Base-by-base conservation (phyloP, 805 yeast species). In the Metschnikowia noctiluminum region DNA sequence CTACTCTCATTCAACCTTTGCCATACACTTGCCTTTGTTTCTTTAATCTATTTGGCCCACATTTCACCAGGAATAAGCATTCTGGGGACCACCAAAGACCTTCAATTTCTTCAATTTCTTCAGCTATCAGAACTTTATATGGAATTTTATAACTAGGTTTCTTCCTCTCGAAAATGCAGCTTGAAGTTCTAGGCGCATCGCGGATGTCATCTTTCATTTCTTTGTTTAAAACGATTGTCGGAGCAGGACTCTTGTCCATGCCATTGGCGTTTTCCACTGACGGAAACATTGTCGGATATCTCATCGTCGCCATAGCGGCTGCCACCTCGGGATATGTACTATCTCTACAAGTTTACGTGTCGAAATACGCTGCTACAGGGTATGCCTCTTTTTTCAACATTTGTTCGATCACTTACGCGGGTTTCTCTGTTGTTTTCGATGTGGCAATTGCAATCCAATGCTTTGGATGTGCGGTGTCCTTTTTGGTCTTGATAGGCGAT, bases 191-290 rank as follows among this genome's bases (percentile, higher is more conserved):
- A 12, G 68, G 67, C 10, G 87, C 88, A 2, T 73, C 85, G 2
- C 65, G 73, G 13, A 46, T 58, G 0, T 84, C 91, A 1, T 84
- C 92, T 1, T 69, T 80, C 15, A 70, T 86, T 38, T 85, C 84
- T 61, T 69, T 88, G 34, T 74, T 83, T 48, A 87, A 87, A 65
- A 87, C 94, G 14, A 85, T 87, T 42, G 77, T 87, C 7, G 95
- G 95, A 6, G 89, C 94, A 0, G 95, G 95, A 0, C 71, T 87
- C 37, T 70, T 87, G 35, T 88, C 91, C 14, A 79, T 87, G 68
- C 91, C 94, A 0, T 81, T 74, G 52, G 87, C 89, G 0, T 81
- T 85, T 65, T 73, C 77, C 49, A 78, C 86, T 9, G 89, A 86
- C 60, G 89, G 91, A 2, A 60, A 85, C 0, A 48, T 80, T 7